phyloP scores from a whole-genome alignment of 1,284 basidiomycete species.

The Pisolithus thermaeus region DNA sequence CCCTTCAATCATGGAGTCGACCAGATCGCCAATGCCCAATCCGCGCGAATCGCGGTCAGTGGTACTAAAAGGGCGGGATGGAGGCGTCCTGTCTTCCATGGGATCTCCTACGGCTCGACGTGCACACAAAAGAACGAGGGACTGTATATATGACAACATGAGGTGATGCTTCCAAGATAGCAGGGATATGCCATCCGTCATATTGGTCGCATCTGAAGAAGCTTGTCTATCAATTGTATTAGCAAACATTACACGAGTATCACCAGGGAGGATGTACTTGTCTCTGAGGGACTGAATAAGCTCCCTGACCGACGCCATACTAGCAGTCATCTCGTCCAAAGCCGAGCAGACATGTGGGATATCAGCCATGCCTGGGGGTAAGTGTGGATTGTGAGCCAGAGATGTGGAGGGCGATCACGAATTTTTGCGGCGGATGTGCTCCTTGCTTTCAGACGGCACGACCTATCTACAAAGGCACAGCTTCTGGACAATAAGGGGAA shows the following conservation, averaged over 20 bases:
- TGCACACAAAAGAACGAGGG: conserved; percentile 72
- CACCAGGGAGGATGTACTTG: conserved; percentile 38
- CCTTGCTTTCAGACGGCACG: no score
- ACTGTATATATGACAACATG: conserved; percentile 84
- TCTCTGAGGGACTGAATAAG: conserved; percentile 47
- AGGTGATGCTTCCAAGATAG: conserved; percentile 85
- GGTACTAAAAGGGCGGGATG: conserved; percentile 47
- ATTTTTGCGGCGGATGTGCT: no score
- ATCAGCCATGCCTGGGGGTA: conserved; percentile 11
- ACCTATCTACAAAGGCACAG: no score
- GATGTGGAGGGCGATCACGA: not conserved
- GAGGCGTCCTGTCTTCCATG: conserved; percentile 45
- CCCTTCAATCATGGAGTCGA: conserved; percentile 70
- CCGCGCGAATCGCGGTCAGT: conserved; percentile 51
- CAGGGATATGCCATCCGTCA: conserved; percentile 82
- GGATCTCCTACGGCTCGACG: conserved; percentile 63
- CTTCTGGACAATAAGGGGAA: not conserved
- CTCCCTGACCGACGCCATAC: conserved; percentile 57
- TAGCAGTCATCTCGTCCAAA: conserved; percentile 57
- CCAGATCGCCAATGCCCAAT: conserved; percentile 53
- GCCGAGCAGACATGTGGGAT: conserved; percentile 28
- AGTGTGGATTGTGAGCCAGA: no score
- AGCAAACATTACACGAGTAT: conserved; percentile 4
- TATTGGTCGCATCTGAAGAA: conserved; percentile 47
- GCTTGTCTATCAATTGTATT: conserved; percentile 21